Conservation (phyloP, 176 grass and related monocot species). For the Otatea glauca region DNA sequence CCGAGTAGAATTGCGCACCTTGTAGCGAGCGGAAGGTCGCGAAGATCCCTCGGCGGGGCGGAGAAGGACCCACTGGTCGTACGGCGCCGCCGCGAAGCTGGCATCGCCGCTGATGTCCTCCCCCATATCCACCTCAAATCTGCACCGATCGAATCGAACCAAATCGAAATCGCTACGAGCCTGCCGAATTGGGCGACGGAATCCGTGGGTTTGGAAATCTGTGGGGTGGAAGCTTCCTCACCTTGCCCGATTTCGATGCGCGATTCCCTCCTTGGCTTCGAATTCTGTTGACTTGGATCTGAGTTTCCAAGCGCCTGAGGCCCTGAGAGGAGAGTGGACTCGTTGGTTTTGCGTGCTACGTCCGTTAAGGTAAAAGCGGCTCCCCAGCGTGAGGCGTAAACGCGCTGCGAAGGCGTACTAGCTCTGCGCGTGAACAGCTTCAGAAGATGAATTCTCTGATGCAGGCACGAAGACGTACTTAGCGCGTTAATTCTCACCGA, state of each 20-base stretch:
- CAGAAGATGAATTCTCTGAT: not conserved
- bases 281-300: conserved; percentile 23
- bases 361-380: too few relatives aligned
- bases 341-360: not conserved
- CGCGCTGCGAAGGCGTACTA: not conserved
- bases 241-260: not conserved
- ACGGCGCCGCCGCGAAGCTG: conserved; percentile 49
- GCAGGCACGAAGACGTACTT: not conserved
- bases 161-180: not conserved
- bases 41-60: conserved; percentile 28
- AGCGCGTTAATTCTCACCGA: too few relatives aligned
- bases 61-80: conserved; percentile 54
- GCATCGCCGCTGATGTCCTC: conserved; percentile 38
- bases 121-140: conserved; percentile 26
- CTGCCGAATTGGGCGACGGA: not conserved
- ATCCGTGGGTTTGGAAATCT: not conserved
- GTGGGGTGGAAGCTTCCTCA: conserved; percentile 4
- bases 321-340: not conserved
- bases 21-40: conserved; percentile 54
- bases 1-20: conserved; percentile 28
- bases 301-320: not conserved
- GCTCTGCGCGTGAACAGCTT: rapidly evolving
- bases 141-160: not conserved
- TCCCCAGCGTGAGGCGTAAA: rapidly evolving
- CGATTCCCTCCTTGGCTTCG: not conserved